Evolutionary conservation across 371 early-diverging fungal genomes (phyloP).

Genomic region (Rhizopus stolonifer): DNA sequence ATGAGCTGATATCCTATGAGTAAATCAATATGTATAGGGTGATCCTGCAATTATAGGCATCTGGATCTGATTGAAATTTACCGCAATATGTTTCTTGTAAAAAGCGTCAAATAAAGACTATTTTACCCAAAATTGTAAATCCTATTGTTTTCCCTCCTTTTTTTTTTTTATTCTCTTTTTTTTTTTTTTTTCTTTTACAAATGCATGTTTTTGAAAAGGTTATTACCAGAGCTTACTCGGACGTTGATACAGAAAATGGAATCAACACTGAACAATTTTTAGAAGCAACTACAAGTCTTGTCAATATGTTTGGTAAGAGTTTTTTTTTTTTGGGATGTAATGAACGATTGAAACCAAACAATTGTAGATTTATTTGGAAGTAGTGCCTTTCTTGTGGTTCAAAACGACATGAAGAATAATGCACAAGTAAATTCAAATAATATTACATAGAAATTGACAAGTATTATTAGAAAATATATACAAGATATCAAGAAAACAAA

Average conservation of each 20-base stretch:
- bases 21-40: too few relatives aligned
- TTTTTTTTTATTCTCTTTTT: too few relatives aligned
- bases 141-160: too few relatives aligned
- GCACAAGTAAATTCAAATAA: slow-evolving; percentile 54
- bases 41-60: too few relatives aligned
- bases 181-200: background rate
- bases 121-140: too few relatives aligned
- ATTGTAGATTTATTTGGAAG: slow-evolving; percentile 64
- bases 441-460: background rate
- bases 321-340: too few relatives aligned
- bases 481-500: slow-evolving; percentile 64
- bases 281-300: slow-evolving; percentile 84
- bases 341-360: background rate
- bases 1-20: too few relatives aligned
- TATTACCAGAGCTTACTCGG: slow-evolving; percentile 63
- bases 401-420: slow-evolving; percentile 89
- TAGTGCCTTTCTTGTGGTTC: slow-evolving; percentile 80
- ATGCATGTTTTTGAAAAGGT: slow-evolving; percentile 14
- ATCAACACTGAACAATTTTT: slow-evolving; percentile 82
- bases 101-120: too few relatives aligned
- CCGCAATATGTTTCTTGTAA: too few relatives aligned
- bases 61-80: too few relatives aligned
- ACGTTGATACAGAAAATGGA: slow-evolving; percentile 68
- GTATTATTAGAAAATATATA: slow-evolving; percentile 73
- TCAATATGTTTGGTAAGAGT: slow-evolving; percentile 87